These are phyloP conservation scores for Calonectria hongkongensis DNA, from an alignment of 2,329 filamentous ascomycete genomes.

Conservation along the genomic window DNA sequence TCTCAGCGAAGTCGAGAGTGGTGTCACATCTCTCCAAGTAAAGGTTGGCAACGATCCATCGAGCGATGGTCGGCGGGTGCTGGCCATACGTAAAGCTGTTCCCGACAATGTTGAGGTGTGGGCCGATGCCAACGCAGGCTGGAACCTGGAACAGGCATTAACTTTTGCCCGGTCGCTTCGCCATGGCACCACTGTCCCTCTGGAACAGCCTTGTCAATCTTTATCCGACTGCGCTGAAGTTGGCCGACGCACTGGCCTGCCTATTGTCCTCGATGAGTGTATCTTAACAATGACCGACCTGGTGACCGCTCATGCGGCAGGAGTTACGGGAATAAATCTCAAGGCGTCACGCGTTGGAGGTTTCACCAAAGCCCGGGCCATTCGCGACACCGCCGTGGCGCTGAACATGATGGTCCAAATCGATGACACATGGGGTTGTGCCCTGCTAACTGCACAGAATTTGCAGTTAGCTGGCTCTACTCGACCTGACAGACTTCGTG, in stretches of 20 bases:
- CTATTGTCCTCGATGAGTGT: background rate
- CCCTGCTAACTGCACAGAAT: background rate
- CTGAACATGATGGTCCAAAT: slow-evolving; percentile 3
- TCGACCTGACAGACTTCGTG: background rate
- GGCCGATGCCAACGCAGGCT: background rate
- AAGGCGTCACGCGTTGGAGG: background rate
- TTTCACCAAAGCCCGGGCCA: background rate
- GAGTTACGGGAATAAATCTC: background rate
- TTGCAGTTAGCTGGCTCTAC: background rate
- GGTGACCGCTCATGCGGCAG: background rate
- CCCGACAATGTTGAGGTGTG: background rate
- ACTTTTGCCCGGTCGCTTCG: background rate
- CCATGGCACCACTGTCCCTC: background rate
- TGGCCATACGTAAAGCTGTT: background rate
- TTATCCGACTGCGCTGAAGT: background rate
- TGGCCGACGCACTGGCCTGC: background rate
- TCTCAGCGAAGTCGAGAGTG: background rate
- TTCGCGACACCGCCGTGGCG: background rate
- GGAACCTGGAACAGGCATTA: background rate
- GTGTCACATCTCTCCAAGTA: background rate
- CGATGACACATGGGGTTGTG: slow-evolving; percentile 2
- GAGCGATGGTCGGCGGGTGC: background rate
- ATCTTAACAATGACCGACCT: background rate
- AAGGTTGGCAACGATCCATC: background rate
- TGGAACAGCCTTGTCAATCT: background rate